Conservation (phyloP, 345 rosid genomes). For the Salix udensis region DNA sequence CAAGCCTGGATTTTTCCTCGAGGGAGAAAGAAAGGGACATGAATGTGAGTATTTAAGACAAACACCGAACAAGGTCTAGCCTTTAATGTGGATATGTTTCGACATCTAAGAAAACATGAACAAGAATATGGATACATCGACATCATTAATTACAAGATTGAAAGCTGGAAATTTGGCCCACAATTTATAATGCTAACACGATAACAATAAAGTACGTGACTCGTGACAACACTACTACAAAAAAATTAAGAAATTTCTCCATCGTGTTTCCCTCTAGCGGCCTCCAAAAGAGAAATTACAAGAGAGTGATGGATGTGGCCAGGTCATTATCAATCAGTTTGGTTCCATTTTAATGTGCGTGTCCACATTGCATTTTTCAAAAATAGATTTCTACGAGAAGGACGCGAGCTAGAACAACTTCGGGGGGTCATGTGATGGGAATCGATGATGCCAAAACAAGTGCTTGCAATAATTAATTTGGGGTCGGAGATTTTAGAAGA, state of each 20-base stretch:
- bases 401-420: neutral
- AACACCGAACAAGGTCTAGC: slow-evolving; percentile 1
- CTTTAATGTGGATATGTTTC: slow-evolving; percentile 1
- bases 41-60: neutral
- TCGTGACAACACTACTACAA: slow-evolving; percentile 13
- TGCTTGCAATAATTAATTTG: neutral
- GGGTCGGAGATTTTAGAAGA: neutral
- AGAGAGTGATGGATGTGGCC: slow-evolving; percentile 12
- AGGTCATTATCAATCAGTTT: neutral
- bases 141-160: slow-evolving; percentile 22
- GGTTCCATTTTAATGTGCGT: neutral
- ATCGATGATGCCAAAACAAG: neutral
- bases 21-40: neutral
- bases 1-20: neutral
- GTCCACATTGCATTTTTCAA: neutral
- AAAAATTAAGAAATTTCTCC: neutral
- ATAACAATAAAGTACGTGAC: slow-evolving; percentile 12
- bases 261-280: neutral
- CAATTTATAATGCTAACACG: neutral
- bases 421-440: neutral
- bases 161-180: slow-evolving; percentile 20
- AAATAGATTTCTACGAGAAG: neutral
- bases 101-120: slow-evolving; percentile 1
- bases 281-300: slow-evolving; percentile 27
- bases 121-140: neutral